These are phyloP conservation scores for Rhizopogon rudus DNA, from an alignment of 768 basidiomycete genomes.

Conservation along the genomic window DNA sequence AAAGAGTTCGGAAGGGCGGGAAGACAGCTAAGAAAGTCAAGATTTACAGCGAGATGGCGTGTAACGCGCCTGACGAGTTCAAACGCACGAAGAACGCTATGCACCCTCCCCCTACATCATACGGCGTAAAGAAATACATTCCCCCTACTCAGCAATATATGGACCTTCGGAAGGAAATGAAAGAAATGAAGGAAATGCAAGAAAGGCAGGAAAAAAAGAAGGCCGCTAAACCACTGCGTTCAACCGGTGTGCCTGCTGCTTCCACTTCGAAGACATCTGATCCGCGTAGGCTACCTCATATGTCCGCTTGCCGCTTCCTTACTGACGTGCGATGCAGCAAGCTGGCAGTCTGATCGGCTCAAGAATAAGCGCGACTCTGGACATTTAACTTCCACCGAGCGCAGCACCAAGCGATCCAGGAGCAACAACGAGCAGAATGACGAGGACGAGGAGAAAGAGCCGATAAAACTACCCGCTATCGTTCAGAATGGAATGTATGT, in stretches of 20 bases:
- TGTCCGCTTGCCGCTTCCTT: background rate
- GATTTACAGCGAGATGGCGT: background rate
- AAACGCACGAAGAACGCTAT: background rate
- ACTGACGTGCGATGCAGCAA: background rate
- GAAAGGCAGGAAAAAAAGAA: no score
- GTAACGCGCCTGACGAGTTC: background rate
- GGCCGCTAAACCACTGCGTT: background rate
- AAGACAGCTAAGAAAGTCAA: no score
- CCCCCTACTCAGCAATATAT: background rate
- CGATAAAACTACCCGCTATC: background rate
- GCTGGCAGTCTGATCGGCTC: background rate
- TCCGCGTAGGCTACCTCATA: background rate
- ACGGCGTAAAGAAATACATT: background rate
- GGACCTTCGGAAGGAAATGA: background rate
- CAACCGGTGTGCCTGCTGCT: background rate
- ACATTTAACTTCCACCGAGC: background rate
- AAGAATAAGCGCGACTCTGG: background rate
- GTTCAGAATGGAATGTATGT: constrained; percentile 1
- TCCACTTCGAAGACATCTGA: background rate
- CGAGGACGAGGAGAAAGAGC: background rate
- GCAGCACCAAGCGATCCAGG: background rate
- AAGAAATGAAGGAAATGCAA: background rate
- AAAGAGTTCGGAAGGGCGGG: background rate
- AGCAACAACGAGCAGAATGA: background rate
- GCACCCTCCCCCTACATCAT: background rate